phyloP scores from a whole-genome alignment of 2,329 filamentous ascomycete genomes.

The Colletotrichum liriopes region DNA sequence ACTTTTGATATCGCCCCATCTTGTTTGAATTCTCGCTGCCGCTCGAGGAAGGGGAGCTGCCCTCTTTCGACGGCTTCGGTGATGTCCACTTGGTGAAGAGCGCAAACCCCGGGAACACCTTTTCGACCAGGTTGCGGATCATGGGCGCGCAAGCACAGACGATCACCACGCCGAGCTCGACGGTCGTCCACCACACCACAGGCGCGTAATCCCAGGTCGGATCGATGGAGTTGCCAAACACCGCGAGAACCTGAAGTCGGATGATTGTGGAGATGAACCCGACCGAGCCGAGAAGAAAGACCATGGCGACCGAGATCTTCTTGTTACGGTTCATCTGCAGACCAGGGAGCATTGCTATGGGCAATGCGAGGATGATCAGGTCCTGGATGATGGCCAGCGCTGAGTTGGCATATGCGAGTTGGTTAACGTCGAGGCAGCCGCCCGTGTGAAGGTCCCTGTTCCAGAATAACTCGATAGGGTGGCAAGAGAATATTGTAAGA shows the following conservation, averaged over 20 bases:
- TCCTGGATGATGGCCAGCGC: constrained; percentile 65
- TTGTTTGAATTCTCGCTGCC: constrained; percentile 17
- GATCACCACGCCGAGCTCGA: constrained; percentile 46
- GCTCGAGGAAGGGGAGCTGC: constrained; percentile 14
- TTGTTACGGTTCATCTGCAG: constrained; percentile 68
- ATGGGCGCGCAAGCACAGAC: constrained; percentile 48
- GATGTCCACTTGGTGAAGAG: constrained; percentile 23
- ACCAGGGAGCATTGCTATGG: constrained; percentile 68
- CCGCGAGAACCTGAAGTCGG: constrained; percentile 41
- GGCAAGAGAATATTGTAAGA: constrained; percentile 50
- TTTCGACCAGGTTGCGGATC: constrained; percentile 42
- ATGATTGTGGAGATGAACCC: constrained; percentile 44
- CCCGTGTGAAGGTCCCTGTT: constrained; percentile 46
- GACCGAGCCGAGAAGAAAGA: constrained; percentile 44
- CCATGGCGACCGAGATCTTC: constrained; percentile 54
- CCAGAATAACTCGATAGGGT: constrained; percentile 50
- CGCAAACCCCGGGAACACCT: constrained; percentile 13
- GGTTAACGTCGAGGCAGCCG: constrained; percentile 59
- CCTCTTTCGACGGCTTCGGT: constrained; percentile 11
- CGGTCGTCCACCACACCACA: constrained; percentile 48
- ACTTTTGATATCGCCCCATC: constrained; percentile 19
- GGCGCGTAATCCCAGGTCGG: constrained; percentile 43
- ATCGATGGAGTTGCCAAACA: constrained; percentile 42
- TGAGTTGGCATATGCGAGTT: constrained; percentile 68
- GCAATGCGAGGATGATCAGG: constrained; percentile 66